A percentile compares a stretch with the other conserved stretches of the same genome.
Evolutionary conservation across 1,139 yeast genomes (phyloP).

Genomic region (Pichiaceae sp.): DNA sequence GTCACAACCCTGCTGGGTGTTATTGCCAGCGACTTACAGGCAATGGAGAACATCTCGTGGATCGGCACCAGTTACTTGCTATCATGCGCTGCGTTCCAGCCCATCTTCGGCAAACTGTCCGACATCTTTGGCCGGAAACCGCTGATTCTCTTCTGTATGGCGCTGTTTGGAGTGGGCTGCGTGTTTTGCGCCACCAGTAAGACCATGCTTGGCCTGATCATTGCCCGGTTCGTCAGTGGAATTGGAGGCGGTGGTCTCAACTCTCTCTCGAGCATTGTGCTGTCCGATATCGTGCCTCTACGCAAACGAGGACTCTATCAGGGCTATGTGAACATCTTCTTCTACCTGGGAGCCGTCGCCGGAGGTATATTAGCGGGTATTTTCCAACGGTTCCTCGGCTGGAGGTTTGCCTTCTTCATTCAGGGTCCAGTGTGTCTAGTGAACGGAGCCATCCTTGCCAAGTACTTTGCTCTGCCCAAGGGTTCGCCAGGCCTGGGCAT

Average conservation of each 20-base stretch:
- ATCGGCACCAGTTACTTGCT: slow-evolving; percentile 47
- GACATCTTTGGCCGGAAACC: slow-evolving; percentile 71
- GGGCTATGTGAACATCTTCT: slow-evolving; percentile 50
- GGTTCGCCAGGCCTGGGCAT: slow-evolving; percentile 32
- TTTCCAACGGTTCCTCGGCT: slow-evolving; percentile 55
- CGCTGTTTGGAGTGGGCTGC: slow-evolving; percentile 42
- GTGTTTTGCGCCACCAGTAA: slow-evolving; percentile 36
- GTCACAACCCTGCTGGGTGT: slow-evolving; percentile 51
- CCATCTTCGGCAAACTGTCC: slow-evolving; percentile 72
- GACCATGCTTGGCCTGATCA: slow-evolving; percentile 33
- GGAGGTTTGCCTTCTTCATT: slow-evolving; percentile 55
- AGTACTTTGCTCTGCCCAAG: slow-evolving; percentile 26
- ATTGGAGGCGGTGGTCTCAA: slow-evolving; percentile 57
- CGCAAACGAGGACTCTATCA: slow-evolving; percentile 48
- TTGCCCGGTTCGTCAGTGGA: slow-evolving; percentile 50
- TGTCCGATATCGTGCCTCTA: slow-evolving; percentile 44
- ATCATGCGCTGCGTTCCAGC: slow-evolving; percentile 55
- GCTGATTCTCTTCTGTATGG: slow-evolving; percentile 35
- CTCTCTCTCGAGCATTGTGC: slow-evolving; percentile 41
- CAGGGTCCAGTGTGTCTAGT: slow-evolving; percentile 54
- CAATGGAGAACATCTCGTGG: slow-evolving; percentile 40
- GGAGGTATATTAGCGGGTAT: slow-evolving; percentile 66
- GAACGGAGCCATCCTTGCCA: slow-evolving; percentile 31
- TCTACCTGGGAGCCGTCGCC: slow-evolving; percentile 55
- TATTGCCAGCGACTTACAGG: slow-evolving; percentile 48